phyloP scores from a whole-genome alignment of 2,329 filamentous ascomycete species.

The Helotiales sp. region DNA sequence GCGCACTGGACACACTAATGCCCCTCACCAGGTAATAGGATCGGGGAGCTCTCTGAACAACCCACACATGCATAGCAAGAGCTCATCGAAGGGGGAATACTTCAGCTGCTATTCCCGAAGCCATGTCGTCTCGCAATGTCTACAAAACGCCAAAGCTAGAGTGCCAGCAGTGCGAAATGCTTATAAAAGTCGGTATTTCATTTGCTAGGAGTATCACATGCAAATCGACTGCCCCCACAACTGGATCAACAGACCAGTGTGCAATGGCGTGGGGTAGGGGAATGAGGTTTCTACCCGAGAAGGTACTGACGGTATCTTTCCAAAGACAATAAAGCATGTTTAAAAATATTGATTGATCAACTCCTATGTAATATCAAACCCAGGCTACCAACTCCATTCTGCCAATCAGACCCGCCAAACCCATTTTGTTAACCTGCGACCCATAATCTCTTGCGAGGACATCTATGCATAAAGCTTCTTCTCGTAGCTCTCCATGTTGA shows the following conservation, averaged over 20 bases:
- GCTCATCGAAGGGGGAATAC: neutral
- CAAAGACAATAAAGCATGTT: neutral
- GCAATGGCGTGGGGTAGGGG: too few relatives aligned
- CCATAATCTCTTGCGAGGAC: slow-evolving; percentile 7
- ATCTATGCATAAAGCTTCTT: slow-evolving; percentile 96
- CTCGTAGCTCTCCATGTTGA: slow-evolving; percentile 98
- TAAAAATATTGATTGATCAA: neutral
- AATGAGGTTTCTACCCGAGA: too few relatives aligned
- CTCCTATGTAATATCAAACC: neutral
- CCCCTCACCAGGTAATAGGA: too few relatives aligned
- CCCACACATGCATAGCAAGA: neutral
- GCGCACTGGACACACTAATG: too few relatives aligned
- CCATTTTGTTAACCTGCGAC: neutral
- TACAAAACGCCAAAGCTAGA: neutral
- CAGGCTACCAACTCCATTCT: slow-evolving; percentile 15
- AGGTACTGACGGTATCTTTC: neutral
- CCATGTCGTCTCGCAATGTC: neutral
- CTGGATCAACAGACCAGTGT: neutral
- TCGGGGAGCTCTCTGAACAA: neutral
- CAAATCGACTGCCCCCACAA: neutral
- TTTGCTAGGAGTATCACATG: neutral
- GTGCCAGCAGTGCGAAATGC: neutral
- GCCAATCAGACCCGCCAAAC: neutral
- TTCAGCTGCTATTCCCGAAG: neutral
- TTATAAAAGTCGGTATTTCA: neutral